phyloP scores from a whole-genome alignment of 2,329 filamentous ascomycete genomes.

The Dryadomyces sulphureus region DNA sequence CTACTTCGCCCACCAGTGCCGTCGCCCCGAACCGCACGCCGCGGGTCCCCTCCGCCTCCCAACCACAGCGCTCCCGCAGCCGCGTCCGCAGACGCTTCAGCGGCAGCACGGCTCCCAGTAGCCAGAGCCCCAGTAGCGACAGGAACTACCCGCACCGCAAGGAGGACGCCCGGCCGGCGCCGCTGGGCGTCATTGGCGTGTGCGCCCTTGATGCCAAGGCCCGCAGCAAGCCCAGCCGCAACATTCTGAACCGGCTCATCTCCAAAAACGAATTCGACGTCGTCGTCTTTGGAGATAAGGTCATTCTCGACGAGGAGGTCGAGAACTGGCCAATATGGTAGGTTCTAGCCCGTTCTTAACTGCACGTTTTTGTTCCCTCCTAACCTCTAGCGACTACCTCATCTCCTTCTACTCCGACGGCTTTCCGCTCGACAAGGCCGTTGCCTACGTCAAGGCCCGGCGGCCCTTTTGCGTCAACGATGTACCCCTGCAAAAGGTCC shows the following conservation, averaged over 20 bases:
- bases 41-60: conserved; percentile 11
- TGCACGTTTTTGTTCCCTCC: conserved; percentile 1
- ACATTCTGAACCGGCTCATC: conserved; percentile 86
- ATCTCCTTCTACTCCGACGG: conserved; percentile 98
- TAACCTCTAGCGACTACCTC: conserved; percentile 57
- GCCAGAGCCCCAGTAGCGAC: conserved; percentile 65
- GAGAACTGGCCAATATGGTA: conserved; percentile 90
- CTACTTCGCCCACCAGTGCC: not conserved
- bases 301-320: conserved; percentile 90
- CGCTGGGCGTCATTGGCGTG: conserved; percentile 66
- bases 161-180: conserved; percentile 47
- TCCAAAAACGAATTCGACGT: conserved; percentile 89
- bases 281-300: conserved; percentile 95
- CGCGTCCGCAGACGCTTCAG: conserved; percentile 62
- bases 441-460: conserved; percentile 81
- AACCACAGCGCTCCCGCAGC: conserved; percentile 35
- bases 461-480: conserved; percentile 98
- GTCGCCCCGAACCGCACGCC: conserved; percentile 10
- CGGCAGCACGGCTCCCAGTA: conserved; percentile 68
- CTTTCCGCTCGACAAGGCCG: conserved; percentile 92
- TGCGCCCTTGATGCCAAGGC: conserved; percentile 94
- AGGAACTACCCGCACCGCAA: conserved; percentile 29
- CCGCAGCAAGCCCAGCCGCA: conserved; percentile 89
- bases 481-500: conserved; percentile 87
- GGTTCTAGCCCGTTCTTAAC: conserved; percentile 15